phyloP scores from a whole-genome alignment of 805 yeast species.

The Nakazawaea molendinolei region DNA sequence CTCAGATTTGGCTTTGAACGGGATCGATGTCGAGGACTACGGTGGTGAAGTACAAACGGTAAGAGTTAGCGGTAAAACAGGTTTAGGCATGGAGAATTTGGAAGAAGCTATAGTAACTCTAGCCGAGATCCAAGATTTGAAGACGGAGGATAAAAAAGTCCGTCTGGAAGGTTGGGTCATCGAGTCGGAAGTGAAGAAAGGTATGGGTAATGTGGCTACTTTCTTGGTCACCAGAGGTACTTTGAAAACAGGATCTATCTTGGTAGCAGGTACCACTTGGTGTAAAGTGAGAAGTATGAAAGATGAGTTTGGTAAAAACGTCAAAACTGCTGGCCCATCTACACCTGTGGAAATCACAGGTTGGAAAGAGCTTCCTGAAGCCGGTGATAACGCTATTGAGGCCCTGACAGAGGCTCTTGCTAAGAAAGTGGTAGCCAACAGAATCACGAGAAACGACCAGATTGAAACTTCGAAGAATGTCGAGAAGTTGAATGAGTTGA shows the following conservation, averaged over 20 bases:
- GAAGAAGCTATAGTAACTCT: conserved; percentile 85
- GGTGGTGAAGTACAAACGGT: conserved; percentile 95
- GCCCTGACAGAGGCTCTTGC: conserved; percentile 71
- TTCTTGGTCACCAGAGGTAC: conserved; percentile 77
- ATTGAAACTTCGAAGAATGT: conserved; percentile 58
- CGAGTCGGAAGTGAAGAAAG: conserved; percentile 77
- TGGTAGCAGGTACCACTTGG: conserved; percentile 83
- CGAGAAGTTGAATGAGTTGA: conserved; percentile 61
- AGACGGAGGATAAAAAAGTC: conserved; percentile 47
- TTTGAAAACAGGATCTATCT: conserved; percentile 57
- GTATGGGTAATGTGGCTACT: conserved; percentile 82
- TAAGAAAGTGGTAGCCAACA: conserved; percentile 63
- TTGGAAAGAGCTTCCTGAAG: conserved; percentile 89
- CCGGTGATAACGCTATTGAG: conserved; percentile 80
- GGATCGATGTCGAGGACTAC: conserved; percentile 80
- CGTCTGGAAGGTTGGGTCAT: conserved; percentile 82
- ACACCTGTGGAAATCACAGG: conserved; percentile 89
- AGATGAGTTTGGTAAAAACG: conserved; percentile 61
- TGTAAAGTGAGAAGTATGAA: conserved; percentile 77
- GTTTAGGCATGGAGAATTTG: conserved; percentile 80
- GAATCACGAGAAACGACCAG: conserved; percentile 46
- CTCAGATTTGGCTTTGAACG: conserved; percentile 69
- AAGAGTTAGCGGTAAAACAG: conserved; percentile 82
- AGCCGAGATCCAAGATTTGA: conserved; percentile 76
- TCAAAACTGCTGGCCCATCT: conserved; percentile 73